A percentile compares a stretch with the other conserved stretches of the same genome.
Evolutionary conservation across 805 yeast genomes (phyloP).

Genomic region (Saccharomyces jurei): DNA sequence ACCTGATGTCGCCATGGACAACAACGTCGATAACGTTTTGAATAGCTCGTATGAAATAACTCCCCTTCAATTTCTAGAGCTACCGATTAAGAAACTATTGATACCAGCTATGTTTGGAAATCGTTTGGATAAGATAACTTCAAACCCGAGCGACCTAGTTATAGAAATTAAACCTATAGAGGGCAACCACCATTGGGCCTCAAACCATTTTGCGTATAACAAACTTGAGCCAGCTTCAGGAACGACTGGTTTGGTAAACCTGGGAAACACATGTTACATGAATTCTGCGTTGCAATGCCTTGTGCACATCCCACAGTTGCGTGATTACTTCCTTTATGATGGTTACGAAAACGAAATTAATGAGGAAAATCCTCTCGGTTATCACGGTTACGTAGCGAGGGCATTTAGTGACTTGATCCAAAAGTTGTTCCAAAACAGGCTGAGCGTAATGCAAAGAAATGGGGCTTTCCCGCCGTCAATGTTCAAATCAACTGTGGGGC

Average conservation of each 20-base stretch:
- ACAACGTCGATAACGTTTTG: conserved; percentile 4
- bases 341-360: conserved; percentile 62
- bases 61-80: conserved; percentile 25
- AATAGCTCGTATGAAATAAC: conserved; percentile 15
- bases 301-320: conserved; percentile 75
- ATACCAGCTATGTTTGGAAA: conserved; percentile 13
- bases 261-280: conserved; percentile 93
- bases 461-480: conserved; percentile 54
- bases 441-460: conserved; percentile 10
- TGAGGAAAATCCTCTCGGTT: conserved; percentile 73
- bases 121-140: conserved; percentile 16
- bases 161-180: conserved; percentile 28
- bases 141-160: conserved; percentile 25
- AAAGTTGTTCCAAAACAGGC: conserved; percentile 40
- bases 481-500: conserved; percentile 72
- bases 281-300: conserved; percentile 89
- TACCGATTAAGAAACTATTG: conserved; percentile 18
- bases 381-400: conserved; percentile 70
- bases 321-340: conserved; percentile 61
- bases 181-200: conserved; percentile 32
- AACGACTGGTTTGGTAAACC: conserved; percentile 50
- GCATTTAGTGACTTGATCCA: conserved; percentile 66
- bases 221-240: conserved; percentile 39
- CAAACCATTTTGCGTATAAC: conserved; percentile 28
- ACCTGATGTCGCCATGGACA: conserved; percentile 6